Evolutionary conservation across 164 flowering plant species (phyloP).

Genomic region (Vitis cinerea): DNA sequence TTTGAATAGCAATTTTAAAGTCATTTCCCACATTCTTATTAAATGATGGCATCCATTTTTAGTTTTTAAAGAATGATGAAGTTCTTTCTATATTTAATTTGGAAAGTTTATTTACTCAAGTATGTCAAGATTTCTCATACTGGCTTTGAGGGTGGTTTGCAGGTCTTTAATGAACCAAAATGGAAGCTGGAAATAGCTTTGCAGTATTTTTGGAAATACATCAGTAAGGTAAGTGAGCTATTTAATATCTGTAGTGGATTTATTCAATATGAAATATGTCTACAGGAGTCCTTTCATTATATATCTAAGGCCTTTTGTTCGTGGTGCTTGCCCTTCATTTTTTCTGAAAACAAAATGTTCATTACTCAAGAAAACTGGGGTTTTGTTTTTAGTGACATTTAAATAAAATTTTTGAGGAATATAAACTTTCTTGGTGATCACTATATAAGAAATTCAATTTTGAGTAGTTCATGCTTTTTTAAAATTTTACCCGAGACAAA

Average conservation of each 20-base stretch:
- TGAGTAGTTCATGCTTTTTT: too few relatives aligned
- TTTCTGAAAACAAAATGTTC: too few relatives aligned
- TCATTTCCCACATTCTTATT: background rate
- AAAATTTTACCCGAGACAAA: too few relatives aligned
- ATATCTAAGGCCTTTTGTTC: background rate
- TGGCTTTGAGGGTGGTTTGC: conserved; percentile 16
- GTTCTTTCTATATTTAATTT: background rate
- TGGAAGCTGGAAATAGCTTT: conserved; percentile 74
- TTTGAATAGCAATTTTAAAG: too few relatives aligned
- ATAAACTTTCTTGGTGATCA: too few relatives aligned
- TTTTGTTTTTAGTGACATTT: too few relatives aligned
- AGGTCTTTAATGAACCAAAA: conserved; percentile 74
- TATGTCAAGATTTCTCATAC: background rate
- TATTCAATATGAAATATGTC: background rate
- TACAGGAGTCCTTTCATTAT: background rate
- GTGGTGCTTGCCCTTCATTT: too few relatives aligned
- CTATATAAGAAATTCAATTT: too few relatives aligned
- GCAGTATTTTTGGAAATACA: conserved; percentile 71
- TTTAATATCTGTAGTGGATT: background rate
- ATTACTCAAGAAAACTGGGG: too few relatives aligned
- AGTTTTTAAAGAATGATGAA: background rate
- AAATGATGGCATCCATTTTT: background rate
- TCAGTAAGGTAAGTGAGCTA: conserved; percentile 47
- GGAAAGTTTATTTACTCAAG: background rate
- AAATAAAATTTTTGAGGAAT: too few relatives aligned